Base-by-base conservation (phyloP, 345 rosid species). In the Noccaea bulbosa region DNA sequence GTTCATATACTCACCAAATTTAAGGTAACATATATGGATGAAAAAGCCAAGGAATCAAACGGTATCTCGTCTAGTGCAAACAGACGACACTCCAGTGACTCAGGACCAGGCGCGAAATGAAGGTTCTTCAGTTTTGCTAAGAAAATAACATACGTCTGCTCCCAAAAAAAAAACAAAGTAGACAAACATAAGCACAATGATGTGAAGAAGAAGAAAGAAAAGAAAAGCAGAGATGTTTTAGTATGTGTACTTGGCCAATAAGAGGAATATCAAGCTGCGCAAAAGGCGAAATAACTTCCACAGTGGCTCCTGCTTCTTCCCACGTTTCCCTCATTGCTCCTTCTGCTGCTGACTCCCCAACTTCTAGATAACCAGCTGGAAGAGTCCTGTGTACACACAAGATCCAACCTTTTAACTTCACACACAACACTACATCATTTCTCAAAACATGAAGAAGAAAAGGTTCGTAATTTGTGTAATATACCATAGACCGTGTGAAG, bases 311-410 rank as follows among this genome's bases (percentile, higher is more conserved):
- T 8, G 99, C 96, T 79, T 91, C 99, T 83, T 94, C 97, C 97
- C 90, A 83, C 46, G 97, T 93, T 81, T 93, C 98, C 79, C 98
- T 80, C 56, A 83, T 81, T 65, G 98, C 98, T 43, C 98, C 98
- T 81, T 89, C 89, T 0, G 93, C 90, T 48, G 97, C 93, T 38
- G 98, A 93, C 77, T 93, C 98, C 11, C 98, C 98, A 64, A 93
- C 86, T 80, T 93, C 98, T 80, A 93, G 22, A 83, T 89, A 94
- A 79, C 99, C 99, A 82, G 98, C 96, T 55, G 99, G 99, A 73
- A 94, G 95, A 7, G 99, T 94, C 99, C 99, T 93, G 77, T 38
- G 49, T 46, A 34, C 50, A 4, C 75, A 57, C 16, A 35, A 59
- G n/a, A 52, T 46, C 32, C 14, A 67, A 57, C 47, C 5, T 4